These are phyloP conservation scores for Penicillium sp. DNA, from an alignment of 2,329 filamentous ascomycete genomes.

Conservation along the genomic window DNA sequence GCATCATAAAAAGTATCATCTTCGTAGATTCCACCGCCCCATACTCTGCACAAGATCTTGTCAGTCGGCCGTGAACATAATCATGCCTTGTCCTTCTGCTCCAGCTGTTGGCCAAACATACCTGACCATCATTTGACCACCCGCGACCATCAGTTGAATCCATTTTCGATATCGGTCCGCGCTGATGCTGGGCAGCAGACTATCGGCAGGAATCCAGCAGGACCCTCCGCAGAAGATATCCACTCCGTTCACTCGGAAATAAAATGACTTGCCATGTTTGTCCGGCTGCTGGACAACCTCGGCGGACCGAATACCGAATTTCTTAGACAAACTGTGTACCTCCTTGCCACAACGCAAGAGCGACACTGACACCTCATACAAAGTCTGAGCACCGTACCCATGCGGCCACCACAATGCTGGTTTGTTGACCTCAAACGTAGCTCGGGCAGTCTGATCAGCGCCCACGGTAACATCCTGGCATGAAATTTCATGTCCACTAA, in stretches of 20 bases:
- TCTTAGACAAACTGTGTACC: slow-evolving; percentile 47
- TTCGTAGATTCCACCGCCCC: slow-evolving; percentile 78
- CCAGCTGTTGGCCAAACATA: slow-evolving; percentile 10
- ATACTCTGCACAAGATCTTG: slow-evolving; percentile 46
- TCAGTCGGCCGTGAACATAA: neutral
- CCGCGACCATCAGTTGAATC: slow-evolving; percentile 58
- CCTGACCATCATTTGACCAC: slow-evolving; percentile 60
- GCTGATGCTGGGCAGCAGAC: slow-evolving; percentile 54
- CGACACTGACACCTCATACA: slow-evolving; percentile 54
- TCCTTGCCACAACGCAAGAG: slow-evolving; percentile 38
- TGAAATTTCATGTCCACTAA: slow-evolving; percentile 36
- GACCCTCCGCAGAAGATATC: slow-evolving; percentile 63
- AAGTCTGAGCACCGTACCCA: slow-evolving; percentile 55
- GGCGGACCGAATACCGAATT: slow-evolving; percentile 55
- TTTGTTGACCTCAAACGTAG: slow-evolving; percentile 40
- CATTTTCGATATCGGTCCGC: slow-evolving; percentile 56
- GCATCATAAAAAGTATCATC: slow-evolving; percentile 68
- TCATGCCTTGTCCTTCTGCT: too few relatives aligned
- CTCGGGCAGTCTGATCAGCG: slow-evolving; percentile 30
- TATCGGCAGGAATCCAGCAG: slow-evolving; percentile 65
- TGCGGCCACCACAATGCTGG: slow-evolving; percentile 58
- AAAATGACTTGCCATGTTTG: slow-evolving; percentile 59
- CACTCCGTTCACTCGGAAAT: slow-evolving; percentile 62
- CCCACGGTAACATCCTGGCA: slow-evolving; percentile 41
- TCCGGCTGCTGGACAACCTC: slow-evolving; percentile 43